Evolutionary conservation across 306 rosid genomes (phyloP).

Genomic region (Lablab purpureus): DNA sequence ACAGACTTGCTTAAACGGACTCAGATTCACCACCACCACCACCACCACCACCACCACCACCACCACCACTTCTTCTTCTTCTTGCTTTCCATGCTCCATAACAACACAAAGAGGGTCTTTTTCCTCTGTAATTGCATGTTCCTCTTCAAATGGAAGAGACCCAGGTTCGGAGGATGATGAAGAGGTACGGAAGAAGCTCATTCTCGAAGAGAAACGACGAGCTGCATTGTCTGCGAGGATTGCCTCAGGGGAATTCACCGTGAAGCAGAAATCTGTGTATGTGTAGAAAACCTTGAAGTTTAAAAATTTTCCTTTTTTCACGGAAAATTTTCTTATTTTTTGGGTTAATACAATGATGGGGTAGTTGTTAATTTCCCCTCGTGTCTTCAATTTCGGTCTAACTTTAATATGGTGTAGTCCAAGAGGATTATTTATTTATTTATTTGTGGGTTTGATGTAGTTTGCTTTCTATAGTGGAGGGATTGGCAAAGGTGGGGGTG

Average conservation of each 20-base stretch:
- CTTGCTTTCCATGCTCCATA: slow-evolving; percentile 35
- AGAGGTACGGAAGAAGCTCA: slow-evolving; percentile 54
- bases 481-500: slow-evolving; percentile 76
- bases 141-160: slow-evolving; percentile 76
- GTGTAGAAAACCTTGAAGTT: slow-evolving; percentile 29
- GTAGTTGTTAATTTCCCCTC: slow-evolving; percentile 13
- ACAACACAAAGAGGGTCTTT: slow-evolving; percentile 56
- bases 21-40: slow-evolving; percentile 42
- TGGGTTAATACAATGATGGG: not conserved
- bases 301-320: slow-evolving; percentile 16
- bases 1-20: slow-evolving; percentile 39
- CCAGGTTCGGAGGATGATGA: slow-evolving; percentile 56
- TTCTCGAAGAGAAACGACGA: slow-evolving; percentile 61
- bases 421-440: slow-evolving; percentile 10
- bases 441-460: slow-evolving; percentile 57
- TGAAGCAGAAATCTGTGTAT: slow-evolving; percentile 69
- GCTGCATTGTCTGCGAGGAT: slow-evolving; percentile 78
- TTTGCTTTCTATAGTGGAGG: slow-evolving; percentile 60
- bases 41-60: slow-evolving; percentile 31
- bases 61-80: slow-evolving; percentile 38
- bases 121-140: slow-evolving; percentile 52
- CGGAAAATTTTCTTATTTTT: not conserved
- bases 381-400: slow-evolving; percentile 15
- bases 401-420: not conserved
- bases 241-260: slow-evolving; percentile 86